Evolutionary conservation across 106 monocot genomes (phyloP).

Genomic region (Agapanthus africanus): DNA sequence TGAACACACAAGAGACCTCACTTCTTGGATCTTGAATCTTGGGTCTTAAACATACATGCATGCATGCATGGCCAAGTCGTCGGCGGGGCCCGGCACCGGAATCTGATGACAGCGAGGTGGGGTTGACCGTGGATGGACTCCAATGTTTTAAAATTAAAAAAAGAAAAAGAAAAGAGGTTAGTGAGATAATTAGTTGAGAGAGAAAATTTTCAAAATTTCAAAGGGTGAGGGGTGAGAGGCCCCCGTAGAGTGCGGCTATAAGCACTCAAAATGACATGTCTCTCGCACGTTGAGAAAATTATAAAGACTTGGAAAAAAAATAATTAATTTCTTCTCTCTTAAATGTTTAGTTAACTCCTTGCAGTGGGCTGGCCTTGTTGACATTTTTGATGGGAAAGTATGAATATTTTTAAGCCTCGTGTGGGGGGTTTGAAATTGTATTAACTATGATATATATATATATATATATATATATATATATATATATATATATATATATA

Average conservation of each 20-base stretch:
- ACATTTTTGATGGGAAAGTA: slow-evolving; percentile 11
- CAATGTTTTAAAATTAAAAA: neutral
- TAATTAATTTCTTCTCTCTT: neutral
- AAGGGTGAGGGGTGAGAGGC: too few species aligned
- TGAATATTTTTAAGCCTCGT: slow-evolving; percentile 1
- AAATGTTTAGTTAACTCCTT: neutral
- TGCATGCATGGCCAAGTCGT: neutral
- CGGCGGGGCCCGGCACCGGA: neutral
- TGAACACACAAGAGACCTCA: neutral
- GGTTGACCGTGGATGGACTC: too few species aligned
- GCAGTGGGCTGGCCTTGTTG: slow-evolving; percentile 6
- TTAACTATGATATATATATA: neutral
- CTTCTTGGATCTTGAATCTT: neutral
- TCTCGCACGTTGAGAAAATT: neutral
- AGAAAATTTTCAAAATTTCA: neutral
- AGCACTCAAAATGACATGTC: slow-evolving; percentile 8
- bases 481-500: neutral
- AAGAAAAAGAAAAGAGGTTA: neutral
- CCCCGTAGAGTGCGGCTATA: slow-evolving; percentile 13
- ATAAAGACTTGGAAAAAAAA: neutral
- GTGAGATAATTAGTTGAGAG: too few species aligned
- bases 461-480: neutral
- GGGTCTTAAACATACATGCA: too few species aligned
- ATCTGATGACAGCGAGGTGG: neutral
- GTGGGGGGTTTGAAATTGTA: slow-evolving; percentile 14